Conservation (phyloP, 108 stramenopile species). For the Skeletonema potamos region DNA sequence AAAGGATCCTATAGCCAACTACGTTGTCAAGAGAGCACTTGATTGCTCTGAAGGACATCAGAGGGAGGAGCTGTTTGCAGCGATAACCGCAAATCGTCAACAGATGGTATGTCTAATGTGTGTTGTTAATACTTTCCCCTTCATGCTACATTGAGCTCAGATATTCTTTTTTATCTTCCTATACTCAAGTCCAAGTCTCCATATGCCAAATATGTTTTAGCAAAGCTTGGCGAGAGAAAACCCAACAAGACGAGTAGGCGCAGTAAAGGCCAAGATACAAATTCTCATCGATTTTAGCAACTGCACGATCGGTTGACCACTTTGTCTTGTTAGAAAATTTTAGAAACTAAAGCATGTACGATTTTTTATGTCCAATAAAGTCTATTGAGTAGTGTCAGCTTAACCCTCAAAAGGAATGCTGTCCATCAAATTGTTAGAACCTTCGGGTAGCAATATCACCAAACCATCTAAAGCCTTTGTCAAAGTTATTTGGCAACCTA, state of each 20-base stretch:
- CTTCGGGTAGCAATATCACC: constrained; percentile 52
- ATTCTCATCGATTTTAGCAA: background rate
- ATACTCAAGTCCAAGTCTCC: constrained; percentile 65
- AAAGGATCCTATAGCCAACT: constrained; percentile 95
- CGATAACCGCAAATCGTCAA: constrained; percentile 12
- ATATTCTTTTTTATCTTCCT: background rate
- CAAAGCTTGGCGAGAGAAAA: constrained; percentile 36
- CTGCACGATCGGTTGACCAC: background rate
- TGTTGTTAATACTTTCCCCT: background rate
- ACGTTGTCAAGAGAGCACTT: constrained; percentile 73
- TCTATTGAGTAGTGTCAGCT: no score
- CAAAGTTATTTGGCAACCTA: constrained; percentile 69
- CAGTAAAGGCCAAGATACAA: background rate
- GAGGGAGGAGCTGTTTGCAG: constrained; percentile 15
- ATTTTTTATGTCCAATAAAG: background rate
- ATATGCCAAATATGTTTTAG: constrained; percentile 80
- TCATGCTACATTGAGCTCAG: background rate
- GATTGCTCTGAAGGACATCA: constrained; percentile 22
- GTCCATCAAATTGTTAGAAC: constrained; percentile 72
- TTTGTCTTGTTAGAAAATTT: background rate
- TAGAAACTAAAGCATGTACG: background rate
- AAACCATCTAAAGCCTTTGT: constrained; percentile 60
- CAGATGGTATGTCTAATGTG: constrained; percentile 25
- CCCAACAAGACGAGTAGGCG: background rate
- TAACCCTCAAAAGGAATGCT: constrained; percentile 54